A percentile compares a stretch with the other conserved stretches of the same genome.
These are phyloP conservation scores for Phytophthora citrophthora DNA, from an alignment of 352 stramenopile species.

Conservation along the genomic window DNA sequence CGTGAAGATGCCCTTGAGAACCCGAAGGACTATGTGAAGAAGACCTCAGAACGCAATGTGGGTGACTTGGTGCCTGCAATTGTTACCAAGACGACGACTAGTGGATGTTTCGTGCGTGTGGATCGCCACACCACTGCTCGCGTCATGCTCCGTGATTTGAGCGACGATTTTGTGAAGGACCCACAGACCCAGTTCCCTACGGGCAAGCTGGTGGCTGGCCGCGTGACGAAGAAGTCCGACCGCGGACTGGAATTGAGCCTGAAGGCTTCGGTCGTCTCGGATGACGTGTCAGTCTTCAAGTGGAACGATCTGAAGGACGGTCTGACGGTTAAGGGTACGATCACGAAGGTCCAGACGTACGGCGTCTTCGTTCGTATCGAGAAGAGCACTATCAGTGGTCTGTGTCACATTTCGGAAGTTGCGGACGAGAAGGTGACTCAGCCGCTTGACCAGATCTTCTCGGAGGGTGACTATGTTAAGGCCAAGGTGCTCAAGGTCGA, in stretches of 20 bases:
- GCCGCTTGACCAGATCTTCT: conserved; percentile 92
- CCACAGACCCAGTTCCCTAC: conserved; percentile 88
- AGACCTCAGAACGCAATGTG: conserved; percentile 46
- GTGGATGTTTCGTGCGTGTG: conserved; percentile 95
- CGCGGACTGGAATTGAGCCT: conserved; percentile 93
- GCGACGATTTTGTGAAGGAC: conserved; percentile 95
- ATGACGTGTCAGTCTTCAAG: conserved; percentile 83
- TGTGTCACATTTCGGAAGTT: conserved; percentile 97
- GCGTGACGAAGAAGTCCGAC: conserved; percentile 90
- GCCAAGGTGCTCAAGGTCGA: conserved; percentile 97
- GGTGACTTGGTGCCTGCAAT: conserved; percentile 92
- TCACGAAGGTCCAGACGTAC: conserved; percentile 96
- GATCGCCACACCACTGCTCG: conserved; percentile 87
- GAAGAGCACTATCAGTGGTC: conserved; percentile 94
- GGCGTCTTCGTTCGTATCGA: conserved; percentile 97
- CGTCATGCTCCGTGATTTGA: conserved; percentile 95
- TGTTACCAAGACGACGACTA: conserved; percentile 92
- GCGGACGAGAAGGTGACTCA: conserved; percentile 95
- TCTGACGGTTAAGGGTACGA: conserved; percentile 94
- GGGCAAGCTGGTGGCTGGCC: conserved; percentile 94
- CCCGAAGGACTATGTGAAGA: conserved; percentile 60
- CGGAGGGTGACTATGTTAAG: conserved; percentile 96
- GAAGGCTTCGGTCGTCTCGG: conserved; percentile 93
- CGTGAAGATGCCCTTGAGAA: conserved; percentile 63
- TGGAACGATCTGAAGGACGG: conserved; percentile 92